phyloP scores from a whole-genome alignment of 2,329 filamentous ascomycete genomes.

The Xylariaceae sp. region DNA sequence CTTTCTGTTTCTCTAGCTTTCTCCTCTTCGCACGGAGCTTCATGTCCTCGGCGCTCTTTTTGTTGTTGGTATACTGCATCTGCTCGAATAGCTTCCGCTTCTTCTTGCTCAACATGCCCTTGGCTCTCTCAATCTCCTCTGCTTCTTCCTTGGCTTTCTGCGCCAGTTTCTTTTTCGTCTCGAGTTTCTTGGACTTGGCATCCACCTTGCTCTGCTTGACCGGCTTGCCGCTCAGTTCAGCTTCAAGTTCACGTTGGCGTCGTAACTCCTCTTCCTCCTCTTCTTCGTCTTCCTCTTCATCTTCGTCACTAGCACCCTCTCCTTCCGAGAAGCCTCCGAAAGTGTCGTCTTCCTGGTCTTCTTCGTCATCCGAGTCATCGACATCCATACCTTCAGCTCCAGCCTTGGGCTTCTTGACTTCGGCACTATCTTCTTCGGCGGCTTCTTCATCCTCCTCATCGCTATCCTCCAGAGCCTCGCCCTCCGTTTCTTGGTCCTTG shows the following conservation, averaged over 20 bases:
- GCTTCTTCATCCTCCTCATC: constrained; percentile 48
- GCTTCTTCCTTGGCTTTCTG: constrained; percentile 70
- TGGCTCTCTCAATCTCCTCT: constrained; percentile 85
- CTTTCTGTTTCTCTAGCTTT: constrained; percentile 66
- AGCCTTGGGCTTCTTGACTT: constrained; percentile 36
- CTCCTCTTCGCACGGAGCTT: constrained; percentile 83
- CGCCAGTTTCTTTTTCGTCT: constrained; percentile 62
- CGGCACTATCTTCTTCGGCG: constrained; percentile 37
- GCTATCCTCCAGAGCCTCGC: constrained; percentile 69
- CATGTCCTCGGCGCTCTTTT: constrained; percentile 85
- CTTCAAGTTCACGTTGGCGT: constrained; percentile 87
- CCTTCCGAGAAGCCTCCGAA: constrained; percentile 49
- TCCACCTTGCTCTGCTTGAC: constrained; percentile 46
- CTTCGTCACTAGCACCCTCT: constrained; percentile 37
- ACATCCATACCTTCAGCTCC: constrained; percentile 46
- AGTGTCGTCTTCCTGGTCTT: constrained; percentile 37
- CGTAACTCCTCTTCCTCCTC: constrained; percentile 57
- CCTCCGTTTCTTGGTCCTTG: constrained; percentile 82
- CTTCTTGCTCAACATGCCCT: constrained; percentile 98
- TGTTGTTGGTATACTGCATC: constrained; percentile 93
- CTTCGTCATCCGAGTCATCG: constrained; percentile 42
- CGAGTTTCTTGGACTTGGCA: constrained; percentile 61
- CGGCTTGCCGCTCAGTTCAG: constrained; percentile 71
- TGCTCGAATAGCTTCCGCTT: constrained; percentile 97
- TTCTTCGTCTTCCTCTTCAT: constrained; percentile 42